phyloP scores from a whole-genome alignment of 345 rosid species.

The Lumnitzera littorea region DNA sequence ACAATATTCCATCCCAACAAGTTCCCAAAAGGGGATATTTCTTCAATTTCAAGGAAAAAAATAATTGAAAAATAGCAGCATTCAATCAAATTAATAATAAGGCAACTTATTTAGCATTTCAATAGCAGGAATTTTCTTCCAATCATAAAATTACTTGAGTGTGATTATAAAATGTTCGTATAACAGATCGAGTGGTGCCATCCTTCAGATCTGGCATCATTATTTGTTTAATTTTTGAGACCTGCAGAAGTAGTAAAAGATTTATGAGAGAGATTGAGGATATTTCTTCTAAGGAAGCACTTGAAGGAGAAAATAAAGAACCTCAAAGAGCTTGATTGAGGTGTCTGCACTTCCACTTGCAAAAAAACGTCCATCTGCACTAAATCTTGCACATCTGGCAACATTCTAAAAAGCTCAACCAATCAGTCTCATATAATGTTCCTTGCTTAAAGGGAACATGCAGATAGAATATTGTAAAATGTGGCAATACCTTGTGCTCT shows the following conservation, averaged over 20 bases:
- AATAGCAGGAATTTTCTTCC: background rate
- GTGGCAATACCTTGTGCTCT: constrained; percentile 58
- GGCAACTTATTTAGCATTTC: too few relatives aligned
- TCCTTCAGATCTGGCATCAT: constrained; percentile 57
- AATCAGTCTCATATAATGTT: constrained; percentile 9
- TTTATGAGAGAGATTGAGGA: background rate
- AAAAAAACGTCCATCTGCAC: constrained; percentile 75
- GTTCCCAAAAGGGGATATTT: too few relatives aligned
- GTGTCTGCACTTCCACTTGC: constrained; percentile 88
- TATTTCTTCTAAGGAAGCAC: background rate
- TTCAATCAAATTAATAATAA: too few relatives aligned
- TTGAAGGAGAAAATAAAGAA: constrained; percentile 1
- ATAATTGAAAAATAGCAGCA: too few relatives aligned
- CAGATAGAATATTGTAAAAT: background rate
- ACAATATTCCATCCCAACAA: too few relatives aligned
- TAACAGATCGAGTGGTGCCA: constrained; percentile 59
- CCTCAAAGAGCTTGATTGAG: constrained; percentile 88
- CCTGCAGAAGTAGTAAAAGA: constrained; percentile 22
- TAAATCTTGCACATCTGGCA: constrained; percentile 86
- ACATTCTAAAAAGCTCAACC: constrained; percentile 41
- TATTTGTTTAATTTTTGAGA: constrained; percentile 80
- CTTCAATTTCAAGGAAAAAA: too few relatives aligned
- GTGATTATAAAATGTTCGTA: constrained; percentile 81
- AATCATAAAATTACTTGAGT: constrained; percentile 37
- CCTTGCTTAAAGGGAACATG: background rate